Conservation (phyloP, 2,329 filamentous ascomycete genomes). For the Chrysosphaeria jannelii region DNA sequence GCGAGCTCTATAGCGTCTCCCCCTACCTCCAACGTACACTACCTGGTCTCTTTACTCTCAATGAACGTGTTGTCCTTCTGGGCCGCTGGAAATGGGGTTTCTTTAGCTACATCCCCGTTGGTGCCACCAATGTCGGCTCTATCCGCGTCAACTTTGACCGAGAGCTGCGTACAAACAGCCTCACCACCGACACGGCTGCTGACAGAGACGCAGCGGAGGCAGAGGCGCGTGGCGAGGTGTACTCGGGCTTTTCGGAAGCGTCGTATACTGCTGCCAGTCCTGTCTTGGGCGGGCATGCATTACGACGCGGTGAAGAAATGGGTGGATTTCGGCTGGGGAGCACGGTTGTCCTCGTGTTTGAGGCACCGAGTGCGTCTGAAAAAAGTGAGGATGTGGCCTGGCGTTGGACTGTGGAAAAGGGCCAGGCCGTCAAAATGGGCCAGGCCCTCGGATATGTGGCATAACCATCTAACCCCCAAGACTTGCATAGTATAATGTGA, state of each 20-base stretch:
- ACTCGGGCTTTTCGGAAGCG: conserved; percentile 78
- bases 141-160: conserved; percentile 94
- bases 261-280: conserved; percentile 53
- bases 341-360: conserved; percentile 85
- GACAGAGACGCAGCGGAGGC: conserved; percentile 64
- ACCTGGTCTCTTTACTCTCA: conserved; percentile 82
- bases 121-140: conserved; percentile 87
- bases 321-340: conserved; percentile 90
- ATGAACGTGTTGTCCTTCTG: conserved; percentile 79
- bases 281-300: conserved; percentile 53
- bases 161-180: conserved; percentile 73
- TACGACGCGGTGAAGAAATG: conserved; percentile 84
- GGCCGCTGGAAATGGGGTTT: conserved; percentile 93
- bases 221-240: conserved; percentile 42
- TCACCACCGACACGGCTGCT: conserved; percentile 76
- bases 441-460: conserved; percentile 60
- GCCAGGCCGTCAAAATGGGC: conserved; percentile 68
- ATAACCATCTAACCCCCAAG: no score
- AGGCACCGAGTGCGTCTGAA: conserved; percentile 46
- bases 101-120: conserved; percentile 86
- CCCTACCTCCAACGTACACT: conserved; percentile 82
- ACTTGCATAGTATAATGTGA: no score
- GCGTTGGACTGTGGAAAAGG: conserved; percentile 64
- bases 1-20: conserved; percentile 81
- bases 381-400: conserved; percentile 23